phyloP scores from a whole-genome alignment of 1,284 basidiomycete genomes.

The Violaceomyces palustris region DNA sequence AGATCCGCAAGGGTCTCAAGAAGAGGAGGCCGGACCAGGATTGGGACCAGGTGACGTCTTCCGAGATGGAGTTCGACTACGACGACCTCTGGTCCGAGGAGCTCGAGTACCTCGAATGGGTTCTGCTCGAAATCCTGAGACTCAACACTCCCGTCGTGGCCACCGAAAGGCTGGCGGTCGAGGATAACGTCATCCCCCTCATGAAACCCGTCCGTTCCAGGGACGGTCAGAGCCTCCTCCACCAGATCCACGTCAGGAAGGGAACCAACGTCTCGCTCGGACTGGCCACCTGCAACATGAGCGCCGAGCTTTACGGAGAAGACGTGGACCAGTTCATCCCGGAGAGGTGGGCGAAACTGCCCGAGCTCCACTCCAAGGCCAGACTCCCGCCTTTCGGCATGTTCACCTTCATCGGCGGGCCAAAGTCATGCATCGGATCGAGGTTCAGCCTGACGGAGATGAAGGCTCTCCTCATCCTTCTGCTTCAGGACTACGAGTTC shows the following conservation, averaged over 20 bases:
- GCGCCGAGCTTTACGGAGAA: slow-evolving; percentile 31
- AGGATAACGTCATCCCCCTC: slow-evolving; percentile 32
- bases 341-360: slow-evolving; percentile 39
- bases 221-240: slow-evolving; percentile 37
- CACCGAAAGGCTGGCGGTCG: slow-evolving; percentile 31
- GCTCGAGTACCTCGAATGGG: slow-evolving; percentile 33
- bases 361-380: slow-evolving; percentile 9
- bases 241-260: slow-evolving; percentile 26
- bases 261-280: slow-evolving; percentile 35
- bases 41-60: slow-evolving; percentile 4
- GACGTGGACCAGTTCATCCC: slow-evolving; percentile 42
- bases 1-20: slow-evolving; percentile 17
- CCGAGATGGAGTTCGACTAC: slow-evolving; percentile 15
- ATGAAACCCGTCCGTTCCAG: slow-evolving; percentile 51
- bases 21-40: slow-evolving; percentile 6
- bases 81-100: slow-evolving; percentile 30
- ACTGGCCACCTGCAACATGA: slow-evolving; percentile 36
- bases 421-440: slow-evolving; percentile 31
- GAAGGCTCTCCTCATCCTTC: slow-evolving; percentile 20
- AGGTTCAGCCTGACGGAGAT: slow-evolving; percentile 35
- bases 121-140: slow-evolving; percentile 38
- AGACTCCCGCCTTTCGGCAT: slow-evolving; percentile 27
- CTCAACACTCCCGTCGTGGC: slow-evolving; percentile 39
- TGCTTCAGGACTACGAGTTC: slow-evolving; percentile 16
- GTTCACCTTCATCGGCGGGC: slow-evolving; percentile 30